These are phyloP conservation scores for Daldinia loculata DNA, from an alignment of 495 filamentous ascomycete species.

Conservation along the genomic window DNA sequence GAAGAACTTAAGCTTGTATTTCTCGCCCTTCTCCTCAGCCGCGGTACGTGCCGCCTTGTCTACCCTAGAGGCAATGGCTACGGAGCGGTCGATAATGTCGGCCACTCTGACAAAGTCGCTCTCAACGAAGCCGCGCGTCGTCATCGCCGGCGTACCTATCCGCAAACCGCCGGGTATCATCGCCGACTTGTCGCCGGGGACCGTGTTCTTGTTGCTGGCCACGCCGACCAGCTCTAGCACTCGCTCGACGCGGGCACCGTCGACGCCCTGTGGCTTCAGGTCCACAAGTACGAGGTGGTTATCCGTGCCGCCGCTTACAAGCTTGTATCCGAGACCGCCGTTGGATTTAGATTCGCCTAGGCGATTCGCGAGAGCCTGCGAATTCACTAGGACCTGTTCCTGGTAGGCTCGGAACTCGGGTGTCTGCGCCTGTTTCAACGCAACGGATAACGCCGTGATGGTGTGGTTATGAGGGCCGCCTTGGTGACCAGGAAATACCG, in stretches of 20 bases:
- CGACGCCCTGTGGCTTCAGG: slow-evolving; percentile 87
- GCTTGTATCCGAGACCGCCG: slow-evolving; percentile 83
- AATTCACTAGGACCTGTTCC: slow-evolving; percentile 83
- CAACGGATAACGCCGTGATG: slow-evolving; percentile 93
- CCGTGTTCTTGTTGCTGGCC: slow-evolving; percentile 98
- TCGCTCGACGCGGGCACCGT: slow-evolving; percentile 93
- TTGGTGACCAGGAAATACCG: slow-evolving; percentile 99
- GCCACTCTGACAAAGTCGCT: slow-evolving; percentile 90
- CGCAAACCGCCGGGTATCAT: slow-evolving; percentile 90
- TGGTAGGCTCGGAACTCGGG: slow-evolving; percentile 92
- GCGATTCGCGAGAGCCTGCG: slow-evolving; percentile 81
- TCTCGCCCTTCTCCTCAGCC: slow-evolving; percentile 79
- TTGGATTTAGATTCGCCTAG: slow-evolving; percentile 76
- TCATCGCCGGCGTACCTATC: slow-evolving; percentile 97
- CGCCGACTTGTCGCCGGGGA: slow-evolving; percentile 92
- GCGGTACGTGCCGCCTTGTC: slow-evolving; percentile 81
- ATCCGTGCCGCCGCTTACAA: slow-evolving; percentile 93
- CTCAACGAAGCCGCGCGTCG: slow-evolving; percentile 86
- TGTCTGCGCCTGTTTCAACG: slow-evolving; percentile 89
- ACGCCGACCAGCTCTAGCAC: slow-evolving; percentile 94
- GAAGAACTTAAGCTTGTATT: slow-evolving; percentile 89
- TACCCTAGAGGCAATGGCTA: slow-evolving; percentile 81
- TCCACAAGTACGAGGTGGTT: slow-evolving; percentile 98
- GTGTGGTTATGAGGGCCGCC: slow-evolving; percentile 99
- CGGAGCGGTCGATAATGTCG: slow-evolving; percentile 91